Base-by-base conservation (phyloP, 2,329 filamentous ascomycete species). In the Colletotrichum neosansevieriae region DNA sequence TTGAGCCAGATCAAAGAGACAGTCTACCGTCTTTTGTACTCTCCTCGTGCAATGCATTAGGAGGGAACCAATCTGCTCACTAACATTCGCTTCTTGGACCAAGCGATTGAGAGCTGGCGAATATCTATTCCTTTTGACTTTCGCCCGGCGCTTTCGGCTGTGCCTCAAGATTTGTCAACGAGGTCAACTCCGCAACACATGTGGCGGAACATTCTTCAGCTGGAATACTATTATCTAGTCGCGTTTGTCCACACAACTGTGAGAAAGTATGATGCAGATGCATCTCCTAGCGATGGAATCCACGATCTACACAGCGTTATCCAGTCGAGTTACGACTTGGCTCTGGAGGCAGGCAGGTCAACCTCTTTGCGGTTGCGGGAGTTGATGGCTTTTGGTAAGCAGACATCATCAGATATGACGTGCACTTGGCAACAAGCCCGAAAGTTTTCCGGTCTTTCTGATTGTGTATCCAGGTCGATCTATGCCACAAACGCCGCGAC, bases 91-190 rank as follows among this genome's bases (percentile, higher is more conserved):
- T 71, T 75, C 21, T 53, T 78, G 1, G 76, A 78, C 6, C 70
- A 76, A 21, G 75, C 78, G n/a, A 71, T 78, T 17, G 76, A 78
- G 54, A 67, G 68, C n/a, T 78, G 76, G 76, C 70, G 76, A 5
- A 47, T 77, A n/a, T 74, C 74, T 0, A 59, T 78, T 1, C 72
- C 67, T 0, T 2, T 24, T 1, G 53, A 65, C 10, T 67, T 72
- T 4, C 66, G 70, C 3, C 71, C 69, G 2, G 49, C 42, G 3
- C 36, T 63, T 1, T 67, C 63, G 6, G 24, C 61, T 3, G 49
- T 42, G 3, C 44, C 42, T 0, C 40, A 50, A 15, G 50, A 21
- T 3, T 34, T 50, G n/a, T 19, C 21, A 4, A 15, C 17, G 3
- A 15, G 17, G 12, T 34, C 50, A 1, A 50, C 40, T 0, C 24